Evolutionary conservation across 2,329 filamentous ascomycete genomes (phyloP), one percentile per base, ranked within the genome.

Genomic region (Epichloe festucae): DNA sequence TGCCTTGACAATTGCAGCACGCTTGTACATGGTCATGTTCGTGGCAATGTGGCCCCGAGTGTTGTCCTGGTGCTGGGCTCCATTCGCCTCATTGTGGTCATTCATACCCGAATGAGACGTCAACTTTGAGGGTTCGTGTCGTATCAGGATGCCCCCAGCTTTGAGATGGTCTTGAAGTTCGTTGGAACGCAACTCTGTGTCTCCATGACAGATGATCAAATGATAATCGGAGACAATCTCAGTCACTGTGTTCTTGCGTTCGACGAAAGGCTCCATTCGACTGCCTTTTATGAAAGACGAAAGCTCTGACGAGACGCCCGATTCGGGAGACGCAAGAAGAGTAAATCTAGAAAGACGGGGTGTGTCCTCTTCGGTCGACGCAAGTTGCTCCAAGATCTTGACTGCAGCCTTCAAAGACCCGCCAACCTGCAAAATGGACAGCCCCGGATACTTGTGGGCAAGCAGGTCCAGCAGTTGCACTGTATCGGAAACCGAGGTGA

Each of bases 381-480:
- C 53, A 7, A 72, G 52, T 4, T 53, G 52, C 5, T 59, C 48
- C n/a, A 72, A 54, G 21, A 67, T 53, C 1, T 59, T 48, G 4
- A 54, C 31, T 0, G 60, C 54, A 4, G 65, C 49, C 1, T 48
- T 11, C 3, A 45, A 23, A 2, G 52, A 54, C 0, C 65, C 66
- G 0, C 70, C 70, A 14, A 70, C 53, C 44, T 72, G 71, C 3
- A 75, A 60, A 10, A 75, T 60, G 0, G 64, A 59, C 1, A 73
- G 52, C 0, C 54, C 63, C 0, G 72, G 67, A 4, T 64, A 62
- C 50, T 72, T 73, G 59, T 73, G 68, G 1, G 65, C 65, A 17
- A 71, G 53, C 0, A 67, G 51, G 1, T 59, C 55, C 0, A 73
- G 50, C 12, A 71, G 54, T 1, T 63, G 56, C 2, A 50, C 48